Evolutionary conservation across 305 asterid genomes (phyloP).

Genomic region (Solanum hybrid): DNA sequence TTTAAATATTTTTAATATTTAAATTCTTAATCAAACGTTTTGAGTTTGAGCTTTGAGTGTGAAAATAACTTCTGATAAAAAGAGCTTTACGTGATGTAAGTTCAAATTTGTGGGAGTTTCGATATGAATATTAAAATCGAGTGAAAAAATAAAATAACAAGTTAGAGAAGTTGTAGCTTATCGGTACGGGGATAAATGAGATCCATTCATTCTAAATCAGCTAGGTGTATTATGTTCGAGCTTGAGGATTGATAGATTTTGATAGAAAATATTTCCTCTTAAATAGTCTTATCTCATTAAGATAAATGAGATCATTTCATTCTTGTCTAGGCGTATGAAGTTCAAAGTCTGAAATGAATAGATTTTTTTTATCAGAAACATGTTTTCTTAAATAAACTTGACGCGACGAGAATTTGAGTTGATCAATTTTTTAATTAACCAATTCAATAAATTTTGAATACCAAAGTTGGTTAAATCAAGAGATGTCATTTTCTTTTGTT

Average conservation of each 20-base stretch:
- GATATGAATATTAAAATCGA: rapidly evolving
- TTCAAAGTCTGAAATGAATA: not conserved
- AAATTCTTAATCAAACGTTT: not conserved
- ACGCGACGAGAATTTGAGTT: not conserved
- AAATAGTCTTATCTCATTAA: not conserved
- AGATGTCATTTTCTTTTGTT: not conserved
- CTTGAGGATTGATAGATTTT: not conserved
- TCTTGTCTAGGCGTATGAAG: not conserved
- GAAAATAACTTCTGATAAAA: not conserved
- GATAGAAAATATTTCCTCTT: not conserved
- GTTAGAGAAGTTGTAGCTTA: not conserved
- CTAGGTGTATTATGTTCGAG: not conserved
- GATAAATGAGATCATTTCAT: not conserved
- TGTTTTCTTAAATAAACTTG: not conserved
- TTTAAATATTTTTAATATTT: no score
- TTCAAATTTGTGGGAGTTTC: not conserved
- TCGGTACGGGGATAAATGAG: not conserved
- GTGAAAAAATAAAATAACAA: not conserved
- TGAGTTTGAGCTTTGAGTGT: not conserved
- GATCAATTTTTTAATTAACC: no score
- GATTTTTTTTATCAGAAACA: not conserved
- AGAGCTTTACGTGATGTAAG: not conserved
- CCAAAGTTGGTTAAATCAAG: not conserved
- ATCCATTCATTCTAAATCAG: not conserved
- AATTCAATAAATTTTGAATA: not conserved